Base-by-base conservation (phyloP, 768 basidiomycete genomes). In the Termitomyces titanicus region DNA sequence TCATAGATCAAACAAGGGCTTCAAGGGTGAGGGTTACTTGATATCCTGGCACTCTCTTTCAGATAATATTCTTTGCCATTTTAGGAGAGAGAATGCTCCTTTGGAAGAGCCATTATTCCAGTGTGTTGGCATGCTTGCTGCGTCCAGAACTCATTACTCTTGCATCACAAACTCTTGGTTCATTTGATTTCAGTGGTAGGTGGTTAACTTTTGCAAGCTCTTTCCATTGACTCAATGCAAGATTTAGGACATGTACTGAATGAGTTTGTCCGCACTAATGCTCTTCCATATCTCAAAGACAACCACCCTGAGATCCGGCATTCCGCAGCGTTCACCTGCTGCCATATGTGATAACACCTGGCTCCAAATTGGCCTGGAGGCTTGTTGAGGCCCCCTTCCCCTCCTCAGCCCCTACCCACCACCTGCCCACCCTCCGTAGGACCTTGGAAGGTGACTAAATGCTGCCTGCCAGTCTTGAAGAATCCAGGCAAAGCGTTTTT, bases 61-160 rank as follows among this genome's bases (percentile, higher is more conserved):
- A 31, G 24, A 48, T 25, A 31, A 40, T 33, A 18, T n/a, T 40
- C 24, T 57, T 18, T 50, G 42, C 27, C 58, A 85, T 17, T 50
- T 44, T 29, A 87, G 84, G 54, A 86, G 87, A 66, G 96, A 94
- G 78, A 94, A 93, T 66, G 91, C 94, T 1, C 90, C 92, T 2
- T 86, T 88, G 15, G 95, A 98, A 69, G 94, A 94, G 60, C 89
- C 95, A 0, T 94, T 98, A 55, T 98, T 99, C 66, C 92, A 98
- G 77, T 98, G 97, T 70, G 83, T 99, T 56, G 93, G 93, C 35
- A 96, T 98, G 94, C 77, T 99, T 40, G 93, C 95, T 1, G 83
- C 86, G 70, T 51, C 76, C 85, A 0, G 88, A 90, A 61, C 62
- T 84, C 35, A 75, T 94, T 42, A 88, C 89, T 0, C 78, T 99